Evolutionary conservation across 2,329 filamentous ascomycete genomes (phyloP), one percentile per base, ranked within the genome.

Genomic region (Samsoniella hepiali): DNA sequence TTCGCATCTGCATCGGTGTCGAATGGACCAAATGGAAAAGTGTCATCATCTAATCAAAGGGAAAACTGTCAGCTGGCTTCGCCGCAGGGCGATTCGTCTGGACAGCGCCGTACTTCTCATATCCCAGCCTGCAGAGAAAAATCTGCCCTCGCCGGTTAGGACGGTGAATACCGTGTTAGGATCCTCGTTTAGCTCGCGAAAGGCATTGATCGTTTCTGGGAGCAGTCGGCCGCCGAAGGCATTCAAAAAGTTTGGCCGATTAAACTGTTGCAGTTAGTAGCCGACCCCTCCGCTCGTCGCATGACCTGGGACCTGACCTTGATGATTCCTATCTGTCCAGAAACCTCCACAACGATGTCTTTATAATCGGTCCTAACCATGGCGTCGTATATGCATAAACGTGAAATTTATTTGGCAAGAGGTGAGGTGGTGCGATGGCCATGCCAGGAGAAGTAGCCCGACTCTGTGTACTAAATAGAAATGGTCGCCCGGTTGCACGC

Each of bases 121-220:
- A 15, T 64, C 62, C 38, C 55, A 58, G 32, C 62, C 57, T 9
- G 62, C 56, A 31, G 57, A 64, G 17, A 64, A 64, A 29, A 56
- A 64, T 27, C 62, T 44, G 3, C 62, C 56, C 15, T 54, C 56
- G 9, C 62, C 62, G 8, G 49, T 64, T 2, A 64, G 22, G 15
- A 64, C 62, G n/a, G 62, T 60, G 27, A 64, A 64, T 1, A 64
- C 42, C 8, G 62, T 64, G 9, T 64, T 49, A 11, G 62, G 62
- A 32, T 64, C 36, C 36, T 60, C 40, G 54, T 64, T 60, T 7
- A 64, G 42, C 34, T 64, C 62, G 22, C 55, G 55, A 32, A 64
- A 58, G 9, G 62, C 56, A 44, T 64, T 64, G 29, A 64, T 55
- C 2, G 49, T 49, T 17, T 64, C 62, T n/a, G 32, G 31, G 1